Base-by-base conservation (phyloP, 768 basidiomycete genomes). In the Trametes cubensis region DNA sequence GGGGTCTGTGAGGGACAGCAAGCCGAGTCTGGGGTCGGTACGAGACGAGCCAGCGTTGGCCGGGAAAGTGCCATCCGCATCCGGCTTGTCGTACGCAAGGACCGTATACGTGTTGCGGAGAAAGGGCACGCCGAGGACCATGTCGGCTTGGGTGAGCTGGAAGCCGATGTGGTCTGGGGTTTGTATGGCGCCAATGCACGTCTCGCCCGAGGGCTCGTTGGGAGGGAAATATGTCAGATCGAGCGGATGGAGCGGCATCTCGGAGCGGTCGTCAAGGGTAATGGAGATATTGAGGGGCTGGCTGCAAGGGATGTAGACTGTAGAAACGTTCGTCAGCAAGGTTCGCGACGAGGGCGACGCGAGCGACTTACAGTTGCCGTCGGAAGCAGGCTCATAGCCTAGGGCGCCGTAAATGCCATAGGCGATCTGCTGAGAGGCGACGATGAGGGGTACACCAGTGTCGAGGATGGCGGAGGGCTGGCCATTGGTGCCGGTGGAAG, bases 381-480 rank as follows among this genome's bases (percentile, higher is more conserved):
- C 86, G 1, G 75, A 58, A 0, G 76, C 81, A 8, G 89, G 87
- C 21, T 72, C 67, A 26, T 92, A 76, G 1, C 85, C 88, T 55
- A 90, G 74, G 4, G 90, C 87, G 10, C 90, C 90, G 61, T 92
- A 93, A 20, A 92, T 88, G 6, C 80, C 90, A 65, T 93, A 87
- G 17, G 90, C 88, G 20, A 93, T 77, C 3, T 67, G 55, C 4
- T 77, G 74, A 0, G 85, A 84, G 6, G 89, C 82, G 0, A 93
- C 70, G 52, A 93, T 91, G 15, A 81, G 59, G 0, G 90, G 88
- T 0, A 85, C 79, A 0, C 91, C 91, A 0, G 86, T 83, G 70
- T 93, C 91, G 38, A 92, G 69, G n/a, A 90, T 80, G 4, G 88
- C 90, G 46, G 79, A 83, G 0, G 89, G 90, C 42, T 20, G 39